These are phyloP conservation scores for Talaromyces albobiverticillius DNA, from an alignment of 2,329 filamentous ascomycete genomes.

Conservation along the genomic window DNA sequence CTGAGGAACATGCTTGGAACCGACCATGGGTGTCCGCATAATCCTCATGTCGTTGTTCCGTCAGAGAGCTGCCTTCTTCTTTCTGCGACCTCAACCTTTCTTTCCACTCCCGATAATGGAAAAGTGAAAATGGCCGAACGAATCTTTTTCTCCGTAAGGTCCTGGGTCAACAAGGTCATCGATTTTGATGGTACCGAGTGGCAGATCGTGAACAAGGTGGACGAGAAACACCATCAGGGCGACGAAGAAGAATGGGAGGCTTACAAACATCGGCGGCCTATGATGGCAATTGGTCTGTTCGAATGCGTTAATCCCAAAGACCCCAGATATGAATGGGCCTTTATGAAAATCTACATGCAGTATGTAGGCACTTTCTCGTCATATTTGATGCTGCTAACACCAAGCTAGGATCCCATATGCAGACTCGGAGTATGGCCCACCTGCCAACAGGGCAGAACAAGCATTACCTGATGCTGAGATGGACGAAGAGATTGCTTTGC, in stretches of 20 bases:
- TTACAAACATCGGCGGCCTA: background rate
- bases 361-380: background rate
- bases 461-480: background rate
- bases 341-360: constrained; percentile 7
- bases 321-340: background rate
- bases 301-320: background rate
- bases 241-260: no score
- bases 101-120: no score
- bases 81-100: no score
- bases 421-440: background rate
- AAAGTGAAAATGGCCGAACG: no score
- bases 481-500: background rate
- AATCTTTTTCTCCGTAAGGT: no score
- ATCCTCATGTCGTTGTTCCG: no score
- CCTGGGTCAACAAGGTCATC: no score
- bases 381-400: background rate
- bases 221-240: no score
- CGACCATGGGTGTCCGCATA: no score
- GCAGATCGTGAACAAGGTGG: background rate
- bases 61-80: no score
- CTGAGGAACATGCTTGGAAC: no score
- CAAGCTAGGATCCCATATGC: constrained; percentile 1
- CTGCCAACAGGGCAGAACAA: background rate
- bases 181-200: no score
- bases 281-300: background rate